Base-by-base conservation (phyloP, 768 basidiomycete genomes). In the Pleurotus platypus region DNA sequence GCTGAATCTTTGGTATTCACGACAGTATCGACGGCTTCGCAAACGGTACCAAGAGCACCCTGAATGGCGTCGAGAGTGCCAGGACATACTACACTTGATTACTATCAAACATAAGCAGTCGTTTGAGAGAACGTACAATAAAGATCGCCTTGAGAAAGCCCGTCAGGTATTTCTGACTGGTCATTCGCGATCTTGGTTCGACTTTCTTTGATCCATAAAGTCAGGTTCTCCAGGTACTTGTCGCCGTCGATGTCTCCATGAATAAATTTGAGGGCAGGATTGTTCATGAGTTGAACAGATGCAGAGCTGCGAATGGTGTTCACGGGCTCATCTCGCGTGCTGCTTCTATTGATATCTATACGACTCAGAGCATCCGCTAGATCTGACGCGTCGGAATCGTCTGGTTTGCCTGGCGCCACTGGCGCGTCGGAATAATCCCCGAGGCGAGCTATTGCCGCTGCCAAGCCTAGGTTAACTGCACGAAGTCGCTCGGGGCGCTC, bases 401-500 rank as follows among this genome's bases (percentile, higher is more conserved):
- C 55, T 15, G 53, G 51, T 8, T 13, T 27, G 6, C 13, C 22
- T 11, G 38, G 46, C 18, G n/a, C 46, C 4, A 56, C 27, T 15
- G n/a, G 18, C 24, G 46, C 15, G 5, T 39, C 38, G 45, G 60
- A 58, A 8, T 69, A 56, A 49, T 75, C 76, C 62, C 91, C 88
- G 3, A 94, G 71, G 49, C 88, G 82, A 5, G 93, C 81, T 16
- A 92, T 77, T 0, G 89, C 91, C 5, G 89, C 89, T 2, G 93
- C 80, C 6, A 97, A 77, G 1, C 95, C 96, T 4, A 90, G 65
- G 61, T 86, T 84, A 49, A 98, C 84, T 0, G 94, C 94, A 49
- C 87, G 82, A 24, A 98, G 74, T 20, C 96, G 84, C 67, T 97
- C 91, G 0, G 95, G 95, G 8, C 92, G 80, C 67, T 98, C 96